phyloP scores from a whole-genome alignment of 768 basidiomycete genomes.

The Phanerochaete sordida region DNA sequence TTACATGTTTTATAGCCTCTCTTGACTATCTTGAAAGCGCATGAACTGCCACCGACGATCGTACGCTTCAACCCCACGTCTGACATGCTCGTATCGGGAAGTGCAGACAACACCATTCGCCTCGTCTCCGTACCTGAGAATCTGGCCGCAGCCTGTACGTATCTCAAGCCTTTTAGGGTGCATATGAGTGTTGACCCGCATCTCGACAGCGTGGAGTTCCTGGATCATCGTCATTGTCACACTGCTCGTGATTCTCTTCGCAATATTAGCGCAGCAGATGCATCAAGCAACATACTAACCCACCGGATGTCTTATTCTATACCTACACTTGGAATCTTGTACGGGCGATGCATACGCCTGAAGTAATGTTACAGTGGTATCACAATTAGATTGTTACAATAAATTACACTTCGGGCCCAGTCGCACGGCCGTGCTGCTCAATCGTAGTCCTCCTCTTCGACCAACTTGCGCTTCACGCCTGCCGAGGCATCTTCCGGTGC shows the following conservation, averaged over 20 bases:
- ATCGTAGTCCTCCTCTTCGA: constrained; percentile 88
- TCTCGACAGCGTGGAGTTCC: constrained; percentile 25
- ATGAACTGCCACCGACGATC: constrained; percentile 91
- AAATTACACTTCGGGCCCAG: neutral
- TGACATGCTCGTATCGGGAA: constrained; percentile 80
- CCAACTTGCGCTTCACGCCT: constrained; percentile 73
- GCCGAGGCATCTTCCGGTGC: constrained; percentile 30
- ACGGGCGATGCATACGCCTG: too few species aligned
- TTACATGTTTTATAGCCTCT: constrained; percentile 54
- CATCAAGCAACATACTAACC: constrained; percentile 4
- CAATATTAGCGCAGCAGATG: constrained; percentile 25
- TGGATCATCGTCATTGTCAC: constrained; percentile 26
- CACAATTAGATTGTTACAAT: constrained; percentile 1
- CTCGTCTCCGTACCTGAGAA: constrained; percentile 68
- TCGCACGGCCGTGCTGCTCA: constrained; percentile 25
- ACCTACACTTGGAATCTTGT: too few species aligned
- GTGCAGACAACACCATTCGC: constrained; percentile 86
- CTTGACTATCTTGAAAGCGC: constrained; percentile 85
- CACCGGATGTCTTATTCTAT: too few species aligned
- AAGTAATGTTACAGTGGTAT: neutral
- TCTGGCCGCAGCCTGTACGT: constrained; percentile 50
- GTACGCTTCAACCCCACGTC: constrained; percentile 84
- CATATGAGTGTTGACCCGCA: neutral
- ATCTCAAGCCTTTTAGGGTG: constrained; percentile 9
- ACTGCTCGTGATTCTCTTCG: constrained; percentile 29